Percentiles rank a stretch among this genome's conserved stretches.
These are phyloP conservation scores for Filobasidium wieringae DNA, from an alignment of 768 basidiomycete genomes.

Conservation along the genomic window DNA sequence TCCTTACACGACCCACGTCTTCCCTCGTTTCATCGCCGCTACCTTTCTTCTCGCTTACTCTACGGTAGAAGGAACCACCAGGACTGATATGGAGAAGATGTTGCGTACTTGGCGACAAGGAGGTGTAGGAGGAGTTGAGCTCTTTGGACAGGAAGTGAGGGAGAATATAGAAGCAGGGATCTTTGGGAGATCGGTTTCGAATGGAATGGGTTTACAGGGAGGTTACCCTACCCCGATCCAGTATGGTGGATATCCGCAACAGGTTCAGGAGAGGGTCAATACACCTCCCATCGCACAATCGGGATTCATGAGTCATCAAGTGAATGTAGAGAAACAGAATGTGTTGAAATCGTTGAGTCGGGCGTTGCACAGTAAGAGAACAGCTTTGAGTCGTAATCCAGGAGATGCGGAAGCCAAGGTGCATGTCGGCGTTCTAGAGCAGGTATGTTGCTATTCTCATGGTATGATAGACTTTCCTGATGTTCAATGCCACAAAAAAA, in stretches of 20 bases:
- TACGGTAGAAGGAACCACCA: constrained; percentile 68
- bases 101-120: constrained; percentile 87
- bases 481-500: not conserved
- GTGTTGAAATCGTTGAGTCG: not conserved
- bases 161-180: constrained; percentile 57
- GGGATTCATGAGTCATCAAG: too few species aligned
- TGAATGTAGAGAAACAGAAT: not conserved
- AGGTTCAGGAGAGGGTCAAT: too few species aligned
- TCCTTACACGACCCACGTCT: constrained; percentile 70
- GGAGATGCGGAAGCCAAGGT: constrained; percentile 57
- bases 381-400: constrained; percentile 57
- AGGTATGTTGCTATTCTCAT: constrained; percentile 46
- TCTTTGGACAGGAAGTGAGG: constrained; percentile 74
- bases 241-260: not conserved
- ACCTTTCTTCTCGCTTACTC: constrained; percentile 80
- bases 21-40: constrained; percentile 66
- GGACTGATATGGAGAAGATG: constrained; percentile 97
- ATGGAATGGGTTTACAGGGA: not conserved
- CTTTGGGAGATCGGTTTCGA: constrained; percentile 33
- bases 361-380: constrained; percentile 63
- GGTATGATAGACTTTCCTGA: not conserved
- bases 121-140: constrained; percentile 59
- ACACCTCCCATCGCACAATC: too few species aligned
- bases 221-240: not conserved
- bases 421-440: constrained; percentile 66